A percentile compares a stretch with the other conserved stretches of the same genome.
Evolutionary conservation across 2,329 filamentous ascomycete species (phyloP).

Genomic region (Apiospora rasikravindrae): DNA sequence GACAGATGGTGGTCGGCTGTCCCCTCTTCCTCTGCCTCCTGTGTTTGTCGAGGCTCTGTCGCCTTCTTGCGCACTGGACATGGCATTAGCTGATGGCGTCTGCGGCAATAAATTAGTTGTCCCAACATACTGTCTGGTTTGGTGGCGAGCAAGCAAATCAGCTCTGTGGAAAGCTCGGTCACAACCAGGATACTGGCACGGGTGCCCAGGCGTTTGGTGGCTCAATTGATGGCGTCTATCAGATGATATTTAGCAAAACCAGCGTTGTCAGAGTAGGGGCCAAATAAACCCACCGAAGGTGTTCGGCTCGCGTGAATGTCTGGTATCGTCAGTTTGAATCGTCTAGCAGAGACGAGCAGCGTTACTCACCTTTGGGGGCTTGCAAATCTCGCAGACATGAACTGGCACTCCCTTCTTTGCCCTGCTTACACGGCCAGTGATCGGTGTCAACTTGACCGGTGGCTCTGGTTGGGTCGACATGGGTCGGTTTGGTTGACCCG

Average conservation of each 20-base stretch:
- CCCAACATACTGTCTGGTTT: slow-evolving; percentile 54
- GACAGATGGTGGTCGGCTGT: slow-evolving; percentile 36
- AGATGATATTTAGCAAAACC: not conserved
- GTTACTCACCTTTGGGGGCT: slow-evolving; percentile 53
- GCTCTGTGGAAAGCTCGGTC: slow-evolving; percentile 62
- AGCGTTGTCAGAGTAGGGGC: not conserved
- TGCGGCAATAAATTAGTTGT: not conserved
- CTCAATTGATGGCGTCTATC: slow-evolving; percentile 64
- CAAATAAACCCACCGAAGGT: slow-evolving; percentile 57
- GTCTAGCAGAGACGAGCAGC: not conserved
- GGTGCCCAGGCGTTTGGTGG: slow-evolving; percentile 58
- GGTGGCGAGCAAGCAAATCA: slow-evolving; percentile 64
- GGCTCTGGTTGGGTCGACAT: slow-evolving; percentile 44
- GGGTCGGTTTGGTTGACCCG: slow-evolving; percentile 47
- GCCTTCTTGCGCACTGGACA: slow-evolving; percentile 50
- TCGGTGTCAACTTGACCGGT: slow-evolving; percentile 58
- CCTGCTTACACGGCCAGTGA: slow-evolving; percentile 61
- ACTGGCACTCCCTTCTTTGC: slow-evolving; percentile 66
- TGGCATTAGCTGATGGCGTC: not conserved
- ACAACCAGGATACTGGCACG: slow-evolving; percentile 59
- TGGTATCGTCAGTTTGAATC: slow-evolving; percentile 37
- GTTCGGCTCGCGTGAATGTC: slow-evolving; percentile 68
- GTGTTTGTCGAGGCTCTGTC: slow-evolving; percentile 41
- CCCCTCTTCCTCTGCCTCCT: not conserved
- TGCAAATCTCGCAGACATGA: slow-evolving; percentile 59